Conservation (phyloP, 441 rosid genomes). For the Gossypium schwendimanii region DNA sequence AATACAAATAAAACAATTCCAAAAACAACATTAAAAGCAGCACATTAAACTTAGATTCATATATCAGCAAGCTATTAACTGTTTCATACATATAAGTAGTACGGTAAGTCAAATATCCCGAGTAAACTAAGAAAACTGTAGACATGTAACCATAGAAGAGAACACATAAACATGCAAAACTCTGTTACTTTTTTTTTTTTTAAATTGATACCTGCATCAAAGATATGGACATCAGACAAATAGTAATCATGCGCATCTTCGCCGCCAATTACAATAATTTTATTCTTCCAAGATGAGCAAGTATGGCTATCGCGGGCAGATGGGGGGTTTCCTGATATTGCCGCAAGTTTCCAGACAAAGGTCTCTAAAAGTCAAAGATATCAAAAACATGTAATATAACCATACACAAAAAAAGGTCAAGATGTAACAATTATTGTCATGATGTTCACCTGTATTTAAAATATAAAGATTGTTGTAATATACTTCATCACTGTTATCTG, state of each 20-base stretch:
- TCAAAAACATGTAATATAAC: not conserved
- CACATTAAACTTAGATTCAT: not conserved
- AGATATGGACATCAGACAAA: slow-evolving; percentile 84
- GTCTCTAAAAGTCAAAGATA: slow-evolving; percentile 49
- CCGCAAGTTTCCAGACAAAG: slow-evolving; percentile 73
- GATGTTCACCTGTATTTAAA: slow-evolving; percentile 64
- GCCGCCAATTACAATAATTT: slow-evolving; percentile 79
- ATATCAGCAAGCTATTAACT: slow-evolving; percentile 5
- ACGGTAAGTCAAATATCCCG: not conserved
- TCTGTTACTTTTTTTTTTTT: not conserved
- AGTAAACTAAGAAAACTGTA: not conserved
- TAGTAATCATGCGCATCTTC: slow-evolving; percentile 88
- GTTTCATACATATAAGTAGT: not conserved
- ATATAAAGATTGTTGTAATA: slow-evolving; percentile 83
- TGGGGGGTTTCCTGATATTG: slow-evolving; percentile 70
- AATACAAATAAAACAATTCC: slow-evolving; percentile 14
- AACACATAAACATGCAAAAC: not conserved
- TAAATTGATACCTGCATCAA: slow-evolving; percentile 63
- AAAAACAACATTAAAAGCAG: slow-evolving; percentile 17
- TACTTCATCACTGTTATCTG: slow-evolving; percentile 47
- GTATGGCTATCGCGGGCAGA: slow-evolving; percentile 90
- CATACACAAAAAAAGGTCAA: not conserved
- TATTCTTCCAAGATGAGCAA: slow-evolving; percentile 90
- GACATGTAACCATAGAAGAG: not conserved
- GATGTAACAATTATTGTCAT: not conserved